These are phyloP conservation scores for Claviceps africana DNA, from an alignment of 2,329 filamentous ascomycete species.

Conservation along the genomic window DNA sequence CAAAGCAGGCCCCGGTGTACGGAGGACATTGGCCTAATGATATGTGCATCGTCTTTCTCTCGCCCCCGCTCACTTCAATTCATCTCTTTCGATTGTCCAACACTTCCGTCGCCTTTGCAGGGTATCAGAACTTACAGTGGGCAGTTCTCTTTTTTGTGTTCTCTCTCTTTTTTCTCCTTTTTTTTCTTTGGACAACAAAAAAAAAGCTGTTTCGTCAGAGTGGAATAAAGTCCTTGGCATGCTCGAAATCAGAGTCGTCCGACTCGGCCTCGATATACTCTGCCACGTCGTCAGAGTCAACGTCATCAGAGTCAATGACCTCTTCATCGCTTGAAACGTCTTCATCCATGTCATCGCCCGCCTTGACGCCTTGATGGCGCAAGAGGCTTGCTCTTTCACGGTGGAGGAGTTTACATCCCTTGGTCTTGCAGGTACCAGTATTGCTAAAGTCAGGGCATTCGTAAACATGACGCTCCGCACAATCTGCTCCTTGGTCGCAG, in stretches of 20 bases:
- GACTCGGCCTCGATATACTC: slow-evolving; percentile 47
- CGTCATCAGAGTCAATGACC: slow-evolving; percentile 57
- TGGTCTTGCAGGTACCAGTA: slow-evolving; percentile 66
- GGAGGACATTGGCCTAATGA: neutral
- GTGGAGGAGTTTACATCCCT: slow-evolving; percentile 74
- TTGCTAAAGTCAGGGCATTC: slow-evolving; percentile 96
- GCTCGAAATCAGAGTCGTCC: slow-evolving; percentile 40
- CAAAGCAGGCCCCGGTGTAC: neutral
- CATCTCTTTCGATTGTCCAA: neutral
- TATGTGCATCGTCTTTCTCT: neutral
- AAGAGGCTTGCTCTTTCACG: slow-evolving; percentile 72
- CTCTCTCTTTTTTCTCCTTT: neutral
- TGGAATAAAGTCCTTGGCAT: slow-evolving; percentile 45
- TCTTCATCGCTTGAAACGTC: slow-evolving; percentile 72
- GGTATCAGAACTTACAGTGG: slow-evolving; percentile 1
- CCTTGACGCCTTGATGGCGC: slow-evolving; percentile 47
- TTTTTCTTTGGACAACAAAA: neutral
- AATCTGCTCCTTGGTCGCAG: slow-evolving; percentile 68
- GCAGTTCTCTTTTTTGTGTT: too few species aligned
- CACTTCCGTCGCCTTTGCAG: neutral
- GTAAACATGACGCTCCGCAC: slow-evolving; percentile 71
- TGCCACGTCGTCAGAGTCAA: slow-evolving; percentile 62
- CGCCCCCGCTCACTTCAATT: neutral
- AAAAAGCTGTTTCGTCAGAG: too few species aligned
- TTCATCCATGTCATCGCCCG: slow-evolving; percentile 38